Percentiles rank a stretch among this genome's conserved stretches.
phyloP scores from a whole-genome alignment of 208 protist genomes.

The Trypanosoma theileri region DNA sequence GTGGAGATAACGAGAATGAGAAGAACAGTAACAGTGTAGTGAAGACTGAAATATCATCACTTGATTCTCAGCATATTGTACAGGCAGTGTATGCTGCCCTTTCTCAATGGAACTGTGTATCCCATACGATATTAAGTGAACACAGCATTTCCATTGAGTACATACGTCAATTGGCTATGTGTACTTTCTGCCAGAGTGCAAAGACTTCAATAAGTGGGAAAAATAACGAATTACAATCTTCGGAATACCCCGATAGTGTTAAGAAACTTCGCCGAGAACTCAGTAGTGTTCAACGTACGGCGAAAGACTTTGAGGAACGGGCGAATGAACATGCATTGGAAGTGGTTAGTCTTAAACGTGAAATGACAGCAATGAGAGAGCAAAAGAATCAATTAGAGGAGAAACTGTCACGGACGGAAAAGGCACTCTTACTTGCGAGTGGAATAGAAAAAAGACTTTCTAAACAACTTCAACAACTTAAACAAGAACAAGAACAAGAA shows the following conservation, averaged over 20 bases:
- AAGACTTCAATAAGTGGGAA: background rate
- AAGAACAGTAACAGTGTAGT: slow-evolving; percentile 4
- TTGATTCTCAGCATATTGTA: background rate
- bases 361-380: slow-evolving; percentile 14
- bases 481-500: background rate
- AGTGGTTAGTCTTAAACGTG: slow-evolving; percentile 19
- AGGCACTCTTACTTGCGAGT: slow-evolving; percentile 14
- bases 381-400: slow-evolving; percentile 30
- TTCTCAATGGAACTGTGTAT: slow-evolving; percentile 12
- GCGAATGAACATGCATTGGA: slow-evolving; percentile 22
- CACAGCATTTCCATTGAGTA: background rate
- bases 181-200: background rate
- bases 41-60: slow-evolving; percentile 4
- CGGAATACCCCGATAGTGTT: slow-evolving; percentile 16
- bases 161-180: background rate
- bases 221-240: background rate
- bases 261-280: slow-evolving; percentile 17
- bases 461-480: slow-evolving; percentile 1
- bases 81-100: background rate
- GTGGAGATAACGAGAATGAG: background rate
- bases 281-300: slow-evolving; percentile 6
- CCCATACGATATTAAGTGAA: background rate
- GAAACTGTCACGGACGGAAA: slow-evolving; percentile 24
- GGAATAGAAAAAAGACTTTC: slow-evolving; percentile 9
- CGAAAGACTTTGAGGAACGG: slow-evolving; percentile 11